These are phyloP conservation scores for Suillus hirtellus DNA, from an alignment of 768 basidiomycete species.

Conservation along the genomic window DNA sequence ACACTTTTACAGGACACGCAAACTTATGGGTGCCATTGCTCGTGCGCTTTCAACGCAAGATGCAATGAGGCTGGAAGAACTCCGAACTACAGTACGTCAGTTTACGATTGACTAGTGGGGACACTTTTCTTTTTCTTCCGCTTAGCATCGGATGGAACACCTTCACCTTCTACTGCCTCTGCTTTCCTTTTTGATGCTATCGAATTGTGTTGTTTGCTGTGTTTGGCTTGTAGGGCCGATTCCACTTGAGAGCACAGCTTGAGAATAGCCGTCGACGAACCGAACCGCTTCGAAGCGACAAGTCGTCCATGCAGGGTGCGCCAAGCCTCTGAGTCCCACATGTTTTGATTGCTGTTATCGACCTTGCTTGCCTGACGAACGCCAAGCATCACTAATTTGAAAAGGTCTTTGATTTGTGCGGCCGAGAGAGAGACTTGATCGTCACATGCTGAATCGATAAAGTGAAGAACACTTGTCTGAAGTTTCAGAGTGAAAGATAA, in stretches of 20 bases:
- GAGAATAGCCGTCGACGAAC: slow-evolving; percentile 58
- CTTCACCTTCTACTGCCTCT: slow-evolving; percentile 28
- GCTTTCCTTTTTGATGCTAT: slow-evolving; percentile 42
- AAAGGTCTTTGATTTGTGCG: slow-evolving; percentile 73
- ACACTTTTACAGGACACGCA: background rate
- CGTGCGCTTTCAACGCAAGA: slow-evolving; percentile 15
- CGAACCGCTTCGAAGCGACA: slow-evolving; percentile 55
- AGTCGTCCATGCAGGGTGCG: slow-evolving; percentile 48
- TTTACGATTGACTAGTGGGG: slow-evolving; percentile 8
- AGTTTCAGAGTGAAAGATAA: slow-evolving; percentile 52
- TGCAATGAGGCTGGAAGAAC: slow-evolving; percentile 20
- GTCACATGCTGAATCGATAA: slow-evolving; percentile 50
- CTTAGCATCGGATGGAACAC: slow-evolving; percentile 39
- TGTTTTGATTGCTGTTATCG: slow-evolving; percentile 28
- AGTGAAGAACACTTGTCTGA: slow-evolving; percentile 47
- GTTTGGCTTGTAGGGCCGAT: slow-evolving; percentile 15
- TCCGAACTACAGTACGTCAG: slow-evolving; percentile 18
- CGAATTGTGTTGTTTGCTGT: slow-evolving; percentile 30
- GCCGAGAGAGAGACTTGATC: slow-evolving; percentile 50
- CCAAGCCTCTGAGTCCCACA: slow-evolving; percentile 69
- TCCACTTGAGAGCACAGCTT: slow-evolving; percentile 67
- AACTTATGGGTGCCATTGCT: background rate
- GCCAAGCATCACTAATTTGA: slow-evolving; percentile 66
- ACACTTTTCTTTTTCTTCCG: slow-evolving; percentile 47
- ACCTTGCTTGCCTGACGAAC: slow-evolving; percentile 62